Conservation (phyloP, 768 basidiomycete genomes). For the Boletus subparvulus region DNA sequence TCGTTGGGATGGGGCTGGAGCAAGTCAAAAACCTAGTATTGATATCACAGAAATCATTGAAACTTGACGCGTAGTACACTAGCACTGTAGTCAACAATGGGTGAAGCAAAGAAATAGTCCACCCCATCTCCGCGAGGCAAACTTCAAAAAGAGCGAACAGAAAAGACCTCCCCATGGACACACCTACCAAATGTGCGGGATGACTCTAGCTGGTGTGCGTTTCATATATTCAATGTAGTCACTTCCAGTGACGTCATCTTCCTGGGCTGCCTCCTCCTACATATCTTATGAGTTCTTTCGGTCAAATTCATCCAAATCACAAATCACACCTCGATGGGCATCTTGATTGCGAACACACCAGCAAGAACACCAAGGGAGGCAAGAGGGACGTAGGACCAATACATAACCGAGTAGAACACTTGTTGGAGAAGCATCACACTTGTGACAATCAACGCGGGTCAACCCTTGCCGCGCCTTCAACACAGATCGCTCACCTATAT, state of each 20-base stretch:
- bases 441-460: not conserved
- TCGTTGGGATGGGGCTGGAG: slow-evolving; percentile 40
- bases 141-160: not conserved
- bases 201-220: slow-evolving; percentile 28
- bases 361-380: slow-evolving; percentile 23
- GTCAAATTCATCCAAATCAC: not conserved
- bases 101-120: not conserved
- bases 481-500: slow-evolving; percentile 29
- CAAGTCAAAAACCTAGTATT: slow-evolving; percentile 43
- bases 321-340: slow-evolving; percentile 33
- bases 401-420: slow-evolving; percentile 24
- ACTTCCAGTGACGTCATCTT: slow-evolving; percentile 19
- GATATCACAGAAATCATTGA: slow-evolving; percentile 30
- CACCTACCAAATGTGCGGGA: slow-evolving; percentile 33
- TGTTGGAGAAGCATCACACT: slow-evolving; percentile 29
- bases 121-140: not conserved
- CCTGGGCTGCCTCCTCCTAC: slow-evolving; percentile 32
- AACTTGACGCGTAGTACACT: slow-evolving; percentile 19
- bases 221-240: slow-evolving; percentile 35
- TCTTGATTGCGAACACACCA: slow-evolving; percentile 32
- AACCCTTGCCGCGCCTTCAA: not conserved
- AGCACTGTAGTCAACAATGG: not conserved
- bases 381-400: slow-evolving; percentile 38
- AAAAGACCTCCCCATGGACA: not conserved
- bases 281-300: not conserved